phyloP scores from a whole-genome alignment of 495 filamentous ascomycete genomes.

The Pyrenula massariospora region DNA sequence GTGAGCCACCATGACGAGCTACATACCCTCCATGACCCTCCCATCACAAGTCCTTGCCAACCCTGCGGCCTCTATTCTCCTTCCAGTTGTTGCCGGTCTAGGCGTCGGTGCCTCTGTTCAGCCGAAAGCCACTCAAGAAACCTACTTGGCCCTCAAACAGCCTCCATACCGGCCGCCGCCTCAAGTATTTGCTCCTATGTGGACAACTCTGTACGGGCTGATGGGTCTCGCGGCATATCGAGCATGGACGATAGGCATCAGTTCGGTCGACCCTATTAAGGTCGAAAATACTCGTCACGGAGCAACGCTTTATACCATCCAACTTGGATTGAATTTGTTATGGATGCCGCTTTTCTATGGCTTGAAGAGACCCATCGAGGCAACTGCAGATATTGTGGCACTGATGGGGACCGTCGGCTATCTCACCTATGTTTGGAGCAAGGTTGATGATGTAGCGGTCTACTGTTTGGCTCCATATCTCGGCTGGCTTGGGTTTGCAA shows the following conservation, averaged over 20 bases:
- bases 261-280: conserved; percentile 27
- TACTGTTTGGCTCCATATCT: conserved; percentile 70
- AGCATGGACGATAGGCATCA: conserved; percentile 46
- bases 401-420: conserved; percentile 58
- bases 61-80: conserved; percentile 54
- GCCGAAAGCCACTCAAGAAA: conserved; percentile 45
- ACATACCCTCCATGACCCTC: conserved; percentile 48
- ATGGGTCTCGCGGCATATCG: conserved; percentile 87
- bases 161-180: conserved; percentile 72
- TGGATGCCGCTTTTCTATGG: conserved; percentile 96
- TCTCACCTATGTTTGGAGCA: conserved; percentile 60
- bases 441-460: conserved; percentile 57
- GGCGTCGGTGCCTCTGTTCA: conserved; percentile 43
- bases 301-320: conserved; percentile 63
- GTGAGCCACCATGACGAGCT: conserved; percentile 54
- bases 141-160: conserved; percentile 59
- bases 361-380: conserved; percentile 54
- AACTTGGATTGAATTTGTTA: conserved; percentile 69
- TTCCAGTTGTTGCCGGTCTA: conserved; percentile 54
- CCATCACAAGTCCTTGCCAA: conserved; percentile 51
- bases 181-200: conserved; percentile 70
- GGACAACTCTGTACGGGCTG: conserved; percentile 74
- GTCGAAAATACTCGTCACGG: conserved; percentile 26
- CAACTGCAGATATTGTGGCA: conserved; percentile 62
- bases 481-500: conserved; percentile 74